Evolutionary conservation across 2,329 filamentous ascomycete genomes (phyloP).

Genomic region (Alternaria novae-zelandiae): DNA sequence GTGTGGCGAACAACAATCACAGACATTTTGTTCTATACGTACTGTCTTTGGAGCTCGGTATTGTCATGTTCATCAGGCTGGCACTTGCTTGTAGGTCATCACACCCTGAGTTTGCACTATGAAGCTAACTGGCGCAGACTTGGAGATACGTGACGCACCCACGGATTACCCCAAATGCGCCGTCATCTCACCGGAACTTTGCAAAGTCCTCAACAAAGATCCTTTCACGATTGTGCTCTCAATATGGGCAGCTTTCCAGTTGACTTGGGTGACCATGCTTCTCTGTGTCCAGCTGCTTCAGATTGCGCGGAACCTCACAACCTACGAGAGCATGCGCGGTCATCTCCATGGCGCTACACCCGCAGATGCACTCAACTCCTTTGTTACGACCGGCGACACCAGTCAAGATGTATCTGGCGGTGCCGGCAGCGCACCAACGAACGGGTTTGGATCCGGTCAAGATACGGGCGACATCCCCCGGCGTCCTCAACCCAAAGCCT

Average conservation of each 20-base stretch:
- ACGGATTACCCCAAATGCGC: conserved; percentile 64
- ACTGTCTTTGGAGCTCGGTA: conserved; percentile 75
- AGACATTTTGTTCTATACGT: conserved; percentile 95
- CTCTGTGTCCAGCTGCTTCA: conserved; percentile 93
- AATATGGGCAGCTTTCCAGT: conserved; percentile 81
- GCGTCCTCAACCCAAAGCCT: conserved; percentile 62
- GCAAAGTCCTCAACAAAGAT: conserved; percentile 78
- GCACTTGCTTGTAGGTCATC: conserved; percentile 70
- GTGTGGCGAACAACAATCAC: conserved; percentile 93
- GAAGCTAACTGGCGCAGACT: conserved; percentile 60
- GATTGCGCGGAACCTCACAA: conserved; percentile 90
- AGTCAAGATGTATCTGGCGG: conserved; percentile 60
- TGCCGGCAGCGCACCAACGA: conserved; percentile 39
- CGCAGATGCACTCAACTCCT: conserved; percentile 69
- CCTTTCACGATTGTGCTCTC: conserved; percentile 81
- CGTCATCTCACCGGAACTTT: conserved; percentile 76
- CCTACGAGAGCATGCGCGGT: conserved; percentile 94
- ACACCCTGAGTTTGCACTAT: too few relatives aligned
- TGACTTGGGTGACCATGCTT: conserved; percentile 97
- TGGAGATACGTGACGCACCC: conserved; percentile 64
- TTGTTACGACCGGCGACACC: conserved; percentile 74
- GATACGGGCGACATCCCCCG: conserved; percentile 50
- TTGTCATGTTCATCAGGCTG: conserved; percentile 74
- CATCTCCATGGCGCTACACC: conserved; percentile 66
- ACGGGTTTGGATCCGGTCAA: conserved; percentile 69